phyloP scores from a whole-genome alignment of 2,329 filamentous ascomycete species.

The Penicillium hordei region DNA sequence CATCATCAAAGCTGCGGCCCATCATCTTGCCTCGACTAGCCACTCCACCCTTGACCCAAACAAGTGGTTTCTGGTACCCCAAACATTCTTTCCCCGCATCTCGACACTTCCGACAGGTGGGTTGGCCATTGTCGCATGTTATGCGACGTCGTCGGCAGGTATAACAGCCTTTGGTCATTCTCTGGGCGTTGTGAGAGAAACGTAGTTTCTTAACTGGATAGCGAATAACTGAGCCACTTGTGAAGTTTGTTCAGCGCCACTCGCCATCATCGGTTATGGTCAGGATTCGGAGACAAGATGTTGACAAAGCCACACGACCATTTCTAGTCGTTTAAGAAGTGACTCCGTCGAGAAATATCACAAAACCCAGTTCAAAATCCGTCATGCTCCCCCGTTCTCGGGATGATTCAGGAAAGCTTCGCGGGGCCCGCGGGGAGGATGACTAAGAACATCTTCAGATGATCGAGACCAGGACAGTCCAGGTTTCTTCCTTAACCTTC shows the following conservation, averaged over 20 bases:
- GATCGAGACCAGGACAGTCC: background rate
- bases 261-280: conserved; percentile 23
- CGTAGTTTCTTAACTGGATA: conserved; percentile 11
- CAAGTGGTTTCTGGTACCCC: conserved; percentile 45
- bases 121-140: conserved; percentile 45
- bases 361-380: background rate
- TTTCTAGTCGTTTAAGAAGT: conserved; percentile 5
- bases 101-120: conserved; percentile 44
- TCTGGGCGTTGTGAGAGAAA: conserved; percentile 4
- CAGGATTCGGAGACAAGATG: conserved; percentile 10
- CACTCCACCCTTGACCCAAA: conserved; percentile 46
- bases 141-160: conserved; percentile 47
- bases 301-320: conserved; percentile 13
- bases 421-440: background rate
- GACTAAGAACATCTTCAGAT: conserved; percentile 1
- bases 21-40: conserved; percentile 52
- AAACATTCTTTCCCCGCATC: conserved; percentile 46
- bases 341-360: background rate
- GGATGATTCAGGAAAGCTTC: conserved; percentile 8
- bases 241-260: conserved; percentile 16
- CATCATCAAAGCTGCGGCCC: conserved; percentile 52
- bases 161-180: conserved; percentile 46
- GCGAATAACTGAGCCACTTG: conserved; percentile 17
- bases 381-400: background rate
- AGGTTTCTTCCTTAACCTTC: background rate